Conservation (phyloP, 495 filamentous ascomycete species). For the Penicillium ochrochloron region DNA sequence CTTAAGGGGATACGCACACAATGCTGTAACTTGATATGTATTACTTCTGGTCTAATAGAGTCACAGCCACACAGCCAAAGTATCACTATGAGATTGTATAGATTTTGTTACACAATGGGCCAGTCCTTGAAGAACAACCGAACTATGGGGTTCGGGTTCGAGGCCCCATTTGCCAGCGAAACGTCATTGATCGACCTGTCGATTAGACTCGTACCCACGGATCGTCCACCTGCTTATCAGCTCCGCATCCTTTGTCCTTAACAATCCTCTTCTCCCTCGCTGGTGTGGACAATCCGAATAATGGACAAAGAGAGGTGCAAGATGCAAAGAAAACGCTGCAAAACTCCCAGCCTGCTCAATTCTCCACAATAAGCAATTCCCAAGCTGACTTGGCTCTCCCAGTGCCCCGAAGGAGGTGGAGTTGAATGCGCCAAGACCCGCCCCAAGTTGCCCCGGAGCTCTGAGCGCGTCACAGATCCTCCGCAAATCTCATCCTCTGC, state of each 20-base stretch:
- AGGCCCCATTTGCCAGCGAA: background rate
- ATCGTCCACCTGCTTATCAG: conserved; percentile 8
- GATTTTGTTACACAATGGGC: background rate
- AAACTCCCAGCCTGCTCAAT: background rate
- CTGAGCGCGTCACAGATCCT: conserved; percentile 11
- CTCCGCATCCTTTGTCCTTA: conserved; percentile 3
- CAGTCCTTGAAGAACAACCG: background rate
- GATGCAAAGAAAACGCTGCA: background rate
- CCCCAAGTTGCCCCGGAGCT: conserved; percentile 19
- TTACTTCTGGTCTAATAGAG: background rate
- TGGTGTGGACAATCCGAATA: background rate
- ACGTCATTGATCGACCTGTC: conserved; percentile 5
- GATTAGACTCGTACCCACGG: conserved; percentile 3
- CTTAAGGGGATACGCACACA: too few species aligned
- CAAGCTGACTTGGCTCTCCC: background rate
- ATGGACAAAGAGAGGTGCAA: background rate
- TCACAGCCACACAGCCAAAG: background rate
- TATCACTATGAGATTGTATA: background rate
- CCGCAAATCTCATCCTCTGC: background rate
- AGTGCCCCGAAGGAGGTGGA: conserved; percentile 1
- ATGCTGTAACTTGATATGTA: background rate
- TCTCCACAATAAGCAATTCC: conserved; percentile 1
- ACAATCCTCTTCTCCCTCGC: background rate
- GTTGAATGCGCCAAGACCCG: conserved; percentile 15
- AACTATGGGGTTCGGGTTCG: background rate